Conservation (phyloP, 192 early-diverging fungal species). For the Coemansia interrupta region DNA sequence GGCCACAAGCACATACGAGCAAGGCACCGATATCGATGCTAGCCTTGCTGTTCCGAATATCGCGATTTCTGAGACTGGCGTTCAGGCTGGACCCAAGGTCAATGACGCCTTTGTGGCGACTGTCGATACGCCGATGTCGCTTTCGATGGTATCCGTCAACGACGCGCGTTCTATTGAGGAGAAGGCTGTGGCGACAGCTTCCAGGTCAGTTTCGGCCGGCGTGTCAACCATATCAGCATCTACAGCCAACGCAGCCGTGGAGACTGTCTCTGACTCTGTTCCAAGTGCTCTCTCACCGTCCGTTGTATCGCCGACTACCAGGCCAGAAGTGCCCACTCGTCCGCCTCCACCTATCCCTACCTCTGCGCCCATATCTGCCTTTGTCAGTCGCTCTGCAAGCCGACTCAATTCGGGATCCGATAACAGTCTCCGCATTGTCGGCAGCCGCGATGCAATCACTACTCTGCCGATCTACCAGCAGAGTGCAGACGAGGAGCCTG, state of each 20-base stretch:
- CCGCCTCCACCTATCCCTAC: slow-evolving; percentile 1
- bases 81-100: slow-evolving; percentile 14
- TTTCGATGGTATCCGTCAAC: slow-evolving; percentile 8
- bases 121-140: slow-evolving; percentile 19
- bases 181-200: not conserved
- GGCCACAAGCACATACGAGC: not conserved
- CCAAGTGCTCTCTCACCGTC: not conserved
- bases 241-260: not conserved
- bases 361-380: not conserved
- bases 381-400: not conserved
- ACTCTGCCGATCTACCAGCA: not conserved
- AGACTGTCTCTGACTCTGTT: not conserved
- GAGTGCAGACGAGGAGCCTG: not conserved
- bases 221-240: not conserved
- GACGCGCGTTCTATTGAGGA: slow-evolving; percentile 3
- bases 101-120: slow-evolving; percentile 24
- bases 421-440: not conserved
- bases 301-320: not conserved
- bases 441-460: not conserved
- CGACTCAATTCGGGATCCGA: not conserved
- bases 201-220: not conserved
- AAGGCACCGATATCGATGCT: slow-evolving; percentile 2
- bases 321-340: not conserved
- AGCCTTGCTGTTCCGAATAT: slow-evolving; percentile 17
- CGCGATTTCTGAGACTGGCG: slow-evolving; percentile 19